These are phyloP conservation scores for Sphagnum contortum DNA, from an alignment of 225 moss, liverwort and hornwort genomes.

Conservation along the genomic window DNA sequence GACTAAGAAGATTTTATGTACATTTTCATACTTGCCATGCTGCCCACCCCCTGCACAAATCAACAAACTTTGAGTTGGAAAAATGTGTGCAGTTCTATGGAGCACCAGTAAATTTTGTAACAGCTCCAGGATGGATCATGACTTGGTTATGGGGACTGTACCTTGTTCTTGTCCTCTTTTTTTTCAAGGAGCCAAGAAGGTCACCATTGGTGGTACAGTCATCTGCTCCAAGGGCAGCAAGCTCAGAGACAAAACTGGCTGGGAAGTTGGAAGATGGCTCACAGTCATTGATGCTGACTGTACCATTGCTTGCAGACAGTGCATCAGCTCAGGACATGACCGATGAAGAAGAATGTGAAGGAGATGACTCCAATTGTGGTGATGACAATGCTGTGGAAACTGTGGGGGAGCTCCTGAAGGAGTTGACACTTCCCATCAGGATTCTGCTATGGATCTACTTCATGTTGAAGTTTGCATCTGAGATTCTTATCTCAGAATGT, in stretches of 20 bases:
- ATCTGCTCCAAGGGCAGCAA: conserved; percentile 4
- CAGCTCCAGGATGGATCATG: conserved; percentile 94
- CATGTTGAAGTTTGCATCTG: conserved; percentile 87
- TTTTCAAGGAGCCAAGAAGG: conserved; percentile 70
- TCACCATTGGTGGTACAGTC: conserved; percentile 2
- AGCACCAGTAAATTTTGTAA: conserved; percentile 71
- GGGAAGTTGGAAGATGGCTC: conserved; percentile 4
- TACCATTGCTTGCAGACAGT: conserved; percentile 21
- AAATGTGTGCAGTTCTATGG: conserved; percentile 35
- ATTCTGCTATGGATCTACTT: conserved; percentile 90
- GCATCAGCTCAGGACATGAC: not conserved
- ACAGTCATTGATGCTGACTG: conserved; percentile 5
- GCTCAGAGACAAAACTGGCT: conserved; percentile 13
- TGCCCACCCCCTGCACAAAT: too few species aligned
- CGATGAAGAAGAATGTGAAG: conserved; percentile 20
- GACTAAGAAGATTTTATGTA: too few species aligned
- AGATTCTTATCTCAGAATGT: conserved; percentile 85
- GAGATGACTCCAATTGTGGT: conserved; percentile 21
- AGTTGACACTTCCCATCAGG: conserved; percentile 39
- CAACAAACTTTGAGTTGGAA: too few species aligned
- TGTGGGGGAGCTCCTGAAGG: conserved; percentile 42
- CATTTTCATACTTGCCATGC: too few species aligned
- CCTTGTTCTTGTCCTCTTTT: conserved; percentile 40
- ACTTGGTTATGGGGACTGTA: conserved; percentile 48
- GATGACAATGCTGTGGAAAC: conserved; percentile 40